Evolutionary conservation across 2,329 filamentous ascomycete genomes (phyloP), one percentile per base, ranked within the genome.

Genomic region (Phialophora verrucosa): DNA sequence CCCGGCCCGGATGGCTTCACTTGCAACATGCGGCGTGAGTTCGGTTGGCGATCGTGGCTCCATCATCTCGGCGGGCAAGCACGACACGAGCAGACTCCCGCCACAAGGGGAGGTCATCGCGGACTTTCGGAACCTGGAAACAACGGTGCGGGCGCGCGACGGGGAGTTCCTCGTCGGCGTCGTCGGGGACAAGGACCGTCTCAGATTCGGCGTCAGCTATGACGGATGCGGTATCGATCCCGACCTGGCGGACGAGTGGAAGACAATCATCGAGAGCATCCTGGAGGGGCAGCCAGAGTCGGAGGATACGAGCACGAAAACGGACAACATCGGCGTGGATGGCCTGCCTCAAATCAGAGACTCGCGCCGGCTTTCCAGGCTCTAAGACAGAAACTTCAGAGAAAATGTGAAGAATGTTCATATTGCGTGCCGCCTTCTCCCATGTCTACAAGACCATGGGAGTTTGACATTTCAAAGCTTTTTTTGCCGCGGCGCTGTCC

Each of bases 141-240:
- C 64, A 20, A 62, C 59, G n/a, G 69, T 72, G 1, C 64, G 70
- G 47, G 69, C 70, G 8, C 62, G 70, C 20, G 65, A 72, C 51
- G 70, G 70, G 2, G 70, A 72, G 55, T 72, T 72, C 49, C 62
- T 72, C 29, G 66, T 69, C 14, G 70, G 70, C 10, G 64, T 64
- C n/a, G 55, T 60, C 14, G 68, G 70, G 8, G 65, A 69, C 31
- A 58, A 55, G 23, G 66, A 67, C n/a, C 35, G 44, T 11, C 32
- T 71, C 17, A 49, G 63, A 23, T 69, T 72, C 32, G 59, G 55
- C 7, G 68, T 64, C 29, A 64, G 66, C 27, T 69, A 68, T 32
- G 70, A 72, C 47, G 69, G 65, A n/a, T 67, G 68, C 57, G 69
- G 67, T 0, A 70, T 72, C 53, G 70, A 72, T 56, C 62, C 65